Conservation (phyloP, 148 eudicot species). For the Cornus controversa region DNA sequence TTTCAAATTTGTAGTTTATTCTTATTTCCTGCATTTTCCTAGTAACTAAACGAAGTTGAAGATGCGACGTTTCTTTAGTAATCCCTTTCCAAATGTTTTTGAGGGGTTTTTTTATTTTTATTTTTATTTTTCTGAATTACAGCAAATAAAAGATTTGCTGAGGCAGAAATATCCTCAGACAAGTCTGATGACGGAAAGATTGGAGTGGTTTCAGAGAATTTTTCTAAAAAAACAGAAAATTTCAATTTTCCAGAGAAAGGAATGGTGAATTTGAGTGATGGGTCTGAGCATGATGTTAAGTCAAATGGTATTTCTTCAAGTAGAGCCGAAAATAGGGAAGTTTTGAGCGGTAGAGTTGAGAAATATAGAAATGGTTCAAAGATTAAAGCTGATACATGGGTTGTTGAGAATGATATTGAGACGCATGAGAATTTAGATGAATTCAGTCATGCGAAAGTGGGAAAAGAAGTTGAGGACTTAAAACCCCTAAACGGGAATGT, state of each 20-base stretch:
- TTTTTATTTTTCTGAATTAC: constrained; percentile 25
- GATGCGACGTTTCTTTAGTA: background rate
- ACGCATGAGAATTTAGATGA: constrained; percentile 23
- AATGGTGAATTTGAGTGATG: constrained; percentile 25
- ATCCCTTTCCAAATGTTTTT: background rate
- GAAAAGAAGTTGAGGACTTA: constrained; percentile 31
- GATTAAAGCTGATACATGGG: constrained; percentile 19
- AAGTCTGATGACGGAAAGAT: constrained; percentile 51
- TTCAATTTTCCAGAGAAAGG: constrained; percentile 29
- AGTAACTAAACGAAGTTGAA: background rate
- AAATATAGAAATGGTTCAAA: constrained; percentile 32
- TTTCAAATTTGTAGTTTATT: background rate
- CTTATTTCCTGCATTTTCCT: background rate
- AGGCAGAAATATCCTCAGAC: constrained; percentile 38
- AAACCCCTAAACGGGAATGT: constrained; percentile 34
- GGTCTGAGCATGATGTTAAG: constrained; percentile 41
- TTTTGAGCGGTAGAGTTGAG: constrained; percentile 19
- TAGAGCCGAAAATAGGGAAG: constrained; percentile 26
- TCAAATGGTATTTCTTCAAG: constrained; percentile 26
- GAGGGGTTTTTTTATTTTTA: background rate
- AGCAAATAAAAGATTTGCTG: constrained; percentile 56
- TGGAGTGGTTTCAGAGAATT: constrained; percentile 38
- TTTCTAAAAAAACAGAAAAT: constrained; percentile 38
- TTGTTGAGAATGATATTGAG: constrained; percentile 25
- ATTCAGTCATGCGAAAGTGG: constrained; percentile 18